Evolutionary conservation across 306 rosid genomes (phyloP), one percentile per base, ranked within the genome.

Genomic region (Ormosia semicastrata): DNA sequence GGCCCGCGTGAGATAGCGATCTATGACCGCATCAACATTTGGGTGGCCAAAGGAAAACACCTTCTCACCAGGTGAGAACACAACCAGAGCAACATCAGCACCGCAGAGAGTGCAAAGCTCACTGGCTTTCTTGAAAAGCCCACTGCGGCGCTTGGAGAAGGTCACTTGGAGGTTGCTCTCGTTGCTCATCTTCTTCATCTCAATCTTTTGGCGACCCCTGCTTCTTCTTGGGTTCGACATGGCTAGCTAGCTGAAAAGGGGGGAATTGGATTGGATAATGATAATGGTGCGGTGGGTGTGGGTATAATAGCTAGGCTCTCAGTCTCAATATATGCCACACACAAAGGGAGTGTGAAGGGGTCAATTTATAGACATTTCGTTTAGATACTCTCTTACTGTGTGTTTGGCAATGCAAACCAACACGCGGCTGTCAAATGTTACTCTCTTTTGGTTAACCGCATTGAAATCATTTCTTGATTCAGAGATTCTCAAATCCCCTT

Each of bases 41-140:
- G 90, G 83, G 39, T 87, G 90, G 18, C 90, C 90, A 6, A 87
- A 87, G 1, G 87, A 83, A 69, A 72, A 87, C 2, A 69, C 89
- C 13, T 84, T 87, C 5, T 77, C 77, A 0, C 82, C 76, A 0
- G 87, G 87, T 0, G 90, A 87, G 62, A 83, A 87, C 4, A 87
- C 79, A 2, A 87, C 2, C 2, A 87, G 47, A 5, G 79, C 90
- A 6, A 87, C 62, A 2, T 81, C 75, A 1, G 75, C 84, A 1
- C 84, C 82, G 0, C 87, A 83, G 0, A 84, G 82, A 0, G 81
- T 87, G 75, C 90, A 77, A 0, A 83, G 84, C 32, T 87, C 90
- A 2, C 90, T 84, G 0, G 90, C 90, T 65, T 83, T 87, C 79
- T 87, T 87, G 81, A 87, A 84, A 4, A 87, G 80, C 0, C 90